phyloP scores from a whole-genome alignment of 495 filamentous ascomycete species.

The Lophiostoma macrostomum region DNA sequence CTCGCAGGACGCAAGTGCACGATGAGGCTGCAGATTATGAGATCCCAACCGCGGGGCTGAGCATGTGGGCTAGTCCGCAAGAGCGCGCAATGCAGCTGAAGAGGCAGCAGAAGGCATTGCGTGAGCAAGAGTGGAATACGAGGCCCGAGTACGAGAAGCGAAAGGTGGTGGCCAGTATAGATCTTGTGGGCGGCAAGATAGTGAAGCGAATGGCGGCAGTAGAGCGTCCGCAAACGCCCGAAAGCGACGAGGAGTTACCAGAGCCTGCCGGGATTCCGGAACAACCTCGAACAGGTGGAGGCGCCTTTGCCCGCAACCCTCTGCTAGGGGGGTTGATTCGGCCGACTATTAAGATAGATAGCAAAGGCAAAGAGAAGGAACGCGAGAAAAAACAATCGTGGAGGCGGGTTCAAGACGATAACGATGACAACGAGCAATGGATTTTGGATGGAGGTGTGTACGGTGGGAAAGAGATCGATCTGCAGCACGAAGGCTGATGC shows the following conservation, averaged over 20 bases:
- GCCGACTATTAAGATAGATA: slow-evolving; percentile 65
- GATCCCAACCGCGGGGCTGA: slow-evolving; percentile 61
- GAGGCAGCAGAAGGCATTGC: slow-evolving; percentile 79
- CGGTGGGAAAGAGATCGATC: slow-evolving; percentile 43
- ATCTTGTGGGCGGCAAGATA: slow-evolving; percentile 73
- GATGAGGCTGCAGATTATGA: slow-evolving; percentile 96
- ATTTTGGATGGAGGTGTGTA: slow-evolving; percentile 82
- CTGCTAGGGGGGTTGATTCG: slow-evolving; percentile 74
- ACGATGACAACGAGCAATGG: slow-evolving; percentile 85
- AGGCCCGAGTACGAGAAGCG: slow-evolving; percentile 93
- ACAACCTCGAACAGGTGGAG: slow-evolving; percentile 32
- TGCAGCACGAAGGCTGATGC: slow-evolving; percentile 5
- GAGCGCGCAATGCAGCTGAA: slow-evolving; percentile 86
- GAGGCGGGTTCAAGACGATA: slow-evolving; percentile 88
- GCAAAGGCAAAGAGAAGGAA: slow-evolving; percentile 38
- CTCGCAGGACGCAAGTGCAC: slow-evolving; percentile 77
- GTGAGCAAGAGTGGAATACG: slow-evolving; percentile 87
- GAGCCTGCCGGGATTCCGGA: slow-evolving; percentile 29
- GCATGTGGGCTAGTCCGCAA: slow-evolving; percentile 82
- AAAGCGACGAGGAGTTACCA: slow-evolving; percentile 49
- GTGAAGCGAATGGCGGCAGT: slow-evolving; percentile 67
- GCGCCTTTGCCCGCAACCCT: slow-evolving; percentile 80
- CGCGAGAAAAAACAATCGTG: slow-evolving; percentile 57
- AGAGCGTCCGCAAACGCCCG: slow-evolving; percentile 44
- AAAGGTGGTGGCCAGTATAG: slow-evolving; percentile 79